Base-by-base conservation (phyloP, 176 grass and related monocot species). In the Cenchrus americanus region DNA sequence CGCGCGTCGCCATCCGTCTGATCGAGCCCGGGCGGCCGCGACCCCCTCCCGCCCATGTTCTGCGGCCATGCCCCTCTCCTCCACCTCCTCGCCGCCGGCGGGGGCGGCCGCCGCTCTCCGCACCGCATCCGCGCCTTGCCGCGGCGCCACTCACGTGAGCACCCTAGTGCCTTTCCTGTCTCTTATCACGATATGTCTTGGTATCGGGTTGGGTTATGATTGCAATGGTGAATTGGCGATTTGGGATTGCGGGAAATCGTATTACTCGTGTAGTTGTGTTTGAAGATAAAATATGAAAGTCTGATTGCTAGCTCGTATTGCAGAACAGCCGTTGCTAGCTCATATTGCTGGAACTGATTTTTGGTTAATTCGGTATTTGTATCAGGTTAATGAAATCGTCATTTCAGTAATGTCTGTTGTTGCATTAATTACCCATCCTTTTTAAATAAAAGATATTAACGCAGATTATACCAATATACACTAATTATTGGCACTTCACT, bases 11-110 rank as follows among this genome's bases (percentile, higher is more conserved):
- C 58, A 57, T 15, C 81, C 70, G 64, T 71, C 44, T 40, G 85
- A 81, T 91, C 75, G 34, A 52, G 32, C 69, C 49, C 62, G 76
- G 55, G 54, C 76, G 46, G 69, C 76, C 23, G 85, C 15, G 63
- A 55, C 64, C 54, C 80, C 44, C 51, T 66, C 34, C 46, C 15
- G 57, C 61, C 27, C 42, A 63, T 88, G 86, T 37, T 88, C 77
- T 27, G 78, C 66, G 51, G 72, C 68, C 75, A 92, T 95, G 93
- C 78, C 42, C 63, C 50, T 84, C 84, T 71, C 57, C 71, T 71
- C 79, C 41, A 84, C 59, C 68, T 58, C 61, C 18, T 75, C 85
- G 61, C 50, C 58, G 76, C 15, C 80, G 74, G 23, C 62, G 71
- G 26, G 24, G 37, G 53, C 80, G 17, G 65, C 46, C 32, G 81